Conservation (phyloP, 2,329 filamentous ascomycete genomes). For the Ceratocystiopsis sp. region DNA sequence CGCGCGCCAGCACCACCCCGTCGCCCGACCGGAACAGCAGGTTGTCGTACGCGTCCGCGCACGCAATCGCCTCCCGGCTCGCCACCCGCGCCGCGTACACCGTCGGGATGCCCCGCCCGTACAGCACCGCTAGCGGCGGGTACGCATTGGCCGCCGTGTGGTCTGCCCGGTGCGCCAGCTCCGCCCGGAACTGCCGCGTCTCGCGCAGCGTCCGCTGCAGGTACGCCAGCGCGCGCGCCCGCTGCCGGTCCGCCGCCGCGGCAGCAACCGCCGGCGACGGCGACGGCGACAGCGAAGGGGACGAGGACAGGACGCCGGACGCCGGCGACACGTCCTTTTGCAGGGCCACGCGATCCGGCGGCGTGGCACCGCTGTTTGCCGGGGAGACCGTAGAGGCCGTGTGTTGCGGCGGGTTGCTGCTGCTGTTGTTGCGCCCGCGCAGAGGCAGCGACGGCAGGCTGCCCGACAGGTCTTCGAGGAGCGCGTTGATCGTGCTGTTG, state of each 20-base stretch:
- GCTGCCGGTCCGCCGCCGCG: constrained; percentile 29
- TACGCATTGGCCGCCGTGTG: constrained; percentile 55
- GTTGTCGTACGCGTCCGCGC: constrained; percentile 67
- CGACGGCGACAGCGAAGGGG: background rate
- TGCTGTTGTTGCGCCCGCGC: constrained; percentile 13
- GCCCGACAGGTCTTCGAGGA: constrained; percentile 27
- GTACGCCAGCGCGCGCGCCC: constrained; percentile 39
- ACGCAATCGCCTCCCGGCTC: constrained; percentile 55
- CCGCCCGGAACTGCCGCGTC: constrained; percentile 57
- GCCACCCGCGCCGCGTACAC: constrained; percentile 66
- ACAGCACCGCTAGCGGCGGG: constrained; percentile 68
- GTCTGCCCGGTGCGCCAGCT: constrained; percentile 43
- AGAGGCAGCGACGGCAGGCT: constrained; percentile 25
- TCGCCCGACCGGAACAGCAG: constrained; percentile 76
- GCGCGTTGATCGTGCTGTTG: constrained; percentile 21
- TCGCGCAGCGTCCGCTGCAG: constrained; percentile 57
- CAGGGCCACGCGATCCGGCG: background rate
- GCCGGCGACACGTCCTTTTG: too few species aligned
- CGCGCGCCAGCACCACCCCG: constrained; percentile 71
- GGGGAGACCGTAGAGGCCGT: background rate
- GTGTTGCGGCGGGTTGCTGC: constrained; percentile 11
- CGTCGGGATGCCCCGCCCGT: constrained; percentile 73
- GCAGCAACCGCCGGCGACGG: constrained; percentile 1
- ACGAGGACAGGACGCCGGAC: too few species aligned
- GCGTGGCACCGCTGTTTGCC: background rate